These are phyloP conservation scores for Blumeriella jaapii DNA, from an alignment of 2,329 filamentous ascomycete genomes.

Conservation along the genomic window DNA sequence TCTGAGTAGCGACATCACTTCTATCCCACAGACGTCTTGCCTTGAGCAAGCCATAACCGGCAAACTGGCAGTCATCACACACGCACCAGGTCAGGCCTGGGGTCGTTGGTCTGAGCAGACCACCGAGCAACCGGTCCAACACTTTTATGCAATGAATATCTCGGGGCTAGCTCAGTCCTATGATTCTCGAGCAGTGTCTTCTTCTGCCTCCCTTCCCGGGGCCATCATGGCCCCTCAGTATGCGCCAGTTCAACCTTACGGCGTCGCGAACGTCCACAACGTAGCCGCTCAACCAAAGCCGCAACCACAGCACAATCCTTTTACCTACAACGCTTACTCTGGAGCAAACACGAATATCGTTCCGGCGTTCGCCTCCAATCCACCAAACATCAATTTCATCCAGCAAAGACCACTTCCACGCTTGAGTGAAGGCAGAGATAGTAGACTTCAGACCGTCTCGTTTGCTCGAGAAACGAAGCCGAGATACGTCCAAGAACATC, in stretches of 20 bases:
- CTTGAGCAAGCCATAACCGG: constrained; percentile 26
- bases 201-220: constrained; percentile 31
- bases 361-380: constrained; percentile 18
- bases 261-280: constrained; percentile 32
- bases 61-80: constrained; percentile 38
- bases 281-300: constrained; percentile 23
- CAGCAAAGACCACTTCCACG: constrained; percentile 25
- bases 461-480: constrained; percentile 27
- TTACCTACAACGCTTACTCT: constrained; percentile 31
- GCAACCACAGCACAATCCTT: constrained; percentile 32
- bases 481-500: constrained; percentile 23
- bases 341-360: constrained; percentile 22
- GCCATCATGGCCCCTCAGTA: constrained; percentile 37
- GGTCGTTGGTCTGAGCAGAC: constrained; percentile 40
- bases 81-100: constrained; percentile 39
- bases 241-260: constrained; percentile 35
- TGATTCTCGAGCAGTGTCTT: constrained; percentile 32
- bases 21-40: constrained; percentile 22
- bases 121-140: constrained; percentile 16
- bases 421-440: constrained; percentile 17
- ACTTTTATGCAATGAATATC: constrained; percentile 32
- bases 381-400: constrained; percentile 18
- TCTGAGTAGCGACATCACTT: too few species aligned
- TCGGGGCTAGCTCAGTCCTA: constrained; percentile 36
- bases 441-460: constrained; percentile 15